A percentile compares a stretch with the other conserved stretches of the same genome.
Evolutionary conservation across 345 rosid species (phyloP).

Genomic region (Brassica cretica): DNA sequence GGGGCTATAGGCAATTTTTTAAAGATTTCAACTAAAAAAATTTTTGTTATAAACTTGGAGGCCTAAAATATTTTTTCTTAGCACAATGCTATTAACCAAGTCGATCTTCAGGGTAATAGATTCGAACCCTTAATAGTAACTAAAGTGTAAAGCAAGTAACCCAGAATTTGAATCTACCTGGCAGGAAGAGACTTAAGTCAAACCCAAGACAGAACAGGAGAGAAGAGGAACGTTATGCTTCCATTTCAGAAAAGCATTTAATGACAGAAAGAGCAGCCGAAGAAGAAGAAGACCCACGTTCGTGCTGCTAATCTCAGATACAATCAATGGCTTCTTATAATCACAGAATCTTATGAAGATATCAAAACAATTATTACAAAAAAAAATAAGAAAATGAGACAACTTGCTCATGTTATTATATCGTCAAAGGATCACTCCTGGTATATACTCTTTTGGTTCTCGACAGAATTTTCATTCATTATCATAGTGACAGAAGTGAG

Average conservation of each 20-base stretch:
- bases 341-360: slow-evolving; percentile 27
- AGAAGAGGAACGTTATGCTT: neutral
- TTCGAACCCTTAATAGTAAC: neutral
- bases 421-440: slow-evolving; percentile 36
- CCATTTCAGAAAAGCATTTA: neutral
- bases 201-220: slow-evolving; percentile 12
- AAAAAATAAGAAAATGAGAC: slow-evolving; percentile 35
- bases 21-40: too few relatives aligned
- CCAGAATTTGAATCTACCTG: slow-evolving; percentile 10
- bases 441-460: slow-evolving; percentile 43
- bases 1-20: too few relatives aligned
- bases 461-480: slow-evolving; percentile 10
- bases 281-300: slow-evolving; percentile 33
- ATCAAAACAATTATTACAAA: neutral
- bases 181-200: slow-evolving; percentile 28
- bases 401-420: slow-evolving; percentile 33
- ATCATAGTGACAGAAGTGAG: slow-evolving; percentile 30
- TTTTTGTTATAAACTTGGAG: too few relatives aligned
- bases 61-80: too few relatives aligned
- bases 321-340: slow-evolving; percentile 30
- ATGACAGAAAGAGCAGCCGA: neutral
- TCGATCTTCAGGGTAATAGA: neutral
- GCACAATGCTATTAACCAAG: neutral
- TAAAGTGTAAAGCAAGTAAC: neutral
- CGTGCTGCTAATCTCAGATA: slow-evolving; percentile 34